Base-by-base conservation (phyloP, 768 basidiomycete species). In the Hygrophorus pudorinus region DNA sequence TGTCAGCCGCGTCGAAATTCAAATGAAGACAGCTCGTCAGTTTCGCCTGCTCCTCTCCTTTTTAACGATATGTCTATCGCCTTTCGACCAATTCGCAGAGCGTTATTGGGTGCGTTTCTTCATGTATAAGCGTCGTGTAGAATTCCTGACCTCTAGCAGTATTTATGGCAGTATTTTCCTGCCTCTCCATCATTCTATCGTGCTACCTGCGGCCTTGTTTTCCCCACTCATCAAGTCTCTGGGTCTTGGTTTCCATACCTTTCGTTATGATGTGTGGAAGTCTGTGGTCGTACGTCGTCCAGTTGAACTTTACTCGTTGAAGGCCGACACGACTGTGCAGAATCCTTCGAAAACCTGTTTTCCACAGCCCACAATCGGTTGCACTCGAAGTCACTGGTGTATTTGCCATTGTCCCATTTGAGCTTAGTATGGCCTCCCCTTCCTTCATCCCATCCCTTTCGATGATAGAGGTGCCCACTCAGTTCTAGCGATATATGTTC, bases 401-500 rank as follows among this genome's bases (percentile, higher is more conserved):
- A 9, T 45, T 45, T 20, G 36, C 36, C 10, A 16, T 45, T 18
- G 16, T 45, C 21, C 44, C 44, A 11, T 21, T 39, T 8, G 27
- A 45, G 29, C 14, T 45, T 5, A 45, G 44, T 45, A 11, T 10
- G 44, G 17, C 29, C 6, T 29, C 4, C 8, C 21, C 18, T 14
- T 16, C 16, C 13, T 10, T n/a, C 11, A 30, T 9, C 37, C 6
- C 4, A 2, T 17, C 13, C 28, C 24, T 45, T 36, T 18, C 9
- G 24, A 24, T 7, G 24, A 24, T 24, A 24, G 24, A 24, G 24
- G 7, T 24, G 24, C 24, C 33, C 16, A 2, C 14, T 10, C 24
- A 45, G 44, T 45, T 30, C 44, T 45, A 17, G 28, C 44, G 4
- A 13, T 45, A 16, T 31, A 38, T n/a, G 37, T 45, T 24, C 29